Conservation (phyloP, 2,329 filamentous ascomycete genomes). For the Colletotrichum phormii region DNA sequence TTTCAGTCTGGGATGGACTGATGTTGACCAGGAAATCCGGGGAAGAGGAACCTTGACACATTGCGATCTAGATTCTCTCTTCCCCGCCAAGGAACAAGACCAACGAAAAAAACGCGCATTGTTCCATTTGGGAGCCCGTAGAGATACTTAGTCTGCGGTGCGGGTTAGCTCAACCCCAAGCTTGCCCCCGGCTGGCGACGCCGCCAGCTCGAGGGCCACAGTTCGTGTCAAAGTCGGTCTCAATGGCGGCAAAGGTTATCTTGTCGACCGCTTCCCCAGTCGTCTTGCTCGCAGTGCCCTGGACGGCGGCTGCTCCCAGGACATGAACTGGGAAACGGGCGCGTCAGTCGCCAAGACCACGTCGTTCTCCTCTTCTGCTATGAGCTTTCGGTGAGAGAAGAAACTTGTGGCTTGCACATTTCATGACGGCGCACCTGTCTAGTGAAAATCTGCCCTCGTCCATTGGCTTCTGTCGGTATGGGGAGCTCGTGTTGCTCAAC, state of each 20-base stretch:
- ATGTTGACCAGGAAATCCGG: neutral
- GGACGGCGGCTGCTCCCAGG: neutral
- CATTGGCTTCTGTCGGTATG: neutral
- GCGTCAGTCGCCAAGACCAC: neutral
- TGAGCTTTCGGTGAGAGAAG: neutral
- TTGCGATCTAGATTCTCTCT: neutral
- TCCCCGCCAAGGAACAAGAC: neutral
- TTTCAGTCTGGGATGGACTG: slow-evolving; percentile 15
- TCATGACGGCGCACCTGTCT: neutral
- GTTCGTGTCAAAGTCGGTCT: neutral
- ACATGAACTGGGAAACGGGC: neutral
- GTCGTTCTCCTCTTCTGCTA: neutral
- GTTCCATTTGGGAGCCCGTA: neutral
- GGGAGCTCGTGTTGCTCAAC: neutral
- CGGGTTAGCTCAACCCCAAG: neutral
- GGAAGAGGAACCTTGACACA: neutral
- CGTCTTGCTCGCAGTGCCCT: neutral
- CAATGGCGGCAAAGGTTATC: slow-evolving; percentile 27
- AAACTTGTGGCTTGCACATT: neutral
- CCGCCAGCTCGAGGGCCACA: slow-evolving; percentile 3
- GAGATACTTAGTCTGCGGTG: too few species aligned
- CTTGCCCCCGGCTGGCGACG: neutral
- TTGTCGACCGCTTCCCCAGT: neutral
- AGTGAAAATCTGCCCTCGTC: neutral
- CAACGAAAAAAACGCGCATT: neutral